phyloP scores from a whole-genome alignment of 2,329 filamentous ascomycete species.

The Helminthosporium solani region DNA sequence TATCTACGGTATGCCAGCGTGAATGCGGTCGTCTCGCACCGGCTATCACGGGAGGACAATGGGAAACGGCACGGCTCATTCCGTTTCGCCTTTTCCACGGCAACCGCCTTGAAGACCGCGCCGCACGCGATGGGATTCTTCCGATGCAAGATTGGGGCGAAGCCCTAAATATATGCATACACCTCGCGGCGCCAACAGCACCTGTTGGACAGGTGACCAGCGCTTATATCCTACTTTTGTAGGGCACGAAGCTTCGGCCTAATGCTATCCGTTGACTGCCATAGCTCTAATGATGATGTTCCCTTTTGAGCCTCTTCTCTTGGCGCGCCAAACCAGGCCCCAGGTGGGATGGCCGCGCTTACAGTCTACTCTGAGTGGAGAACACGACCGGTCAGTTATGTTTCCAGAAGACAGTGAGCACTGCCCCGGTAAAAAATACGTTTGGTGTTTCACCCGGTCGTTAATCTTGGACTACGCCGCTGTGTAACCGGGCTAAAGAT shows the following conservation, averaged over 20 bases:
- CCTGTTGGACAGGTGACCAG: slow-evolving; percentile 21
- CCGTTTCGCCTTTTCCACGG: slow-evolving; percentile 1
- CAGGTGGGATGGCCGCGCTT: slow-evolving; percentile 22
- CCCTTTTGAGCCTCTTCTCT: slow-evolving; percentile 30
- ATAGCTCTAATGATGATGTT: slow-evolving; percentile 20
- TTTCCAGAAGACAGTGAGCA: slow-evolving; percentile 23
- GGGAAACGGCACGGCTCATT: neutral
- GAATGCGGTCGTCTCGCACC: neutral
- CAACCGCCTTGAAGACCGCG: slow-evolving; percentile 22
- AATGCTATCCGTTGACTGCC: slow-evolving; percentile 23
- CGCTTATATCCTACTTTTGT: slow-evolving; percentile 29
- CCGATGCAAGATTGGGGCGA: slow-evolving; percentile 25
- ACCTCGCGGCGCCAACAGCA: slow-evolving; percentile 21
- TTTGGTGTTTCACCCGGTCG: slow-evolving; percentile 23
- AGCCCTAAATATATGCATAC: slow-evolving; percentile 25
- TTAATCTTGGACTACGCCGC: slow-evolving; percentile 14
- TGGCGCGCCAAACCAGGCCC: slow-evolving; percentile 24
- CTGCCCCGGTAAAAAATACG: slow-evolving; percentile 21
- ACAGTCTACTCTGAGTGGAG: slow-evolving; percentile 27
- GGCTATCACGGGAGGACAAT: neutral
- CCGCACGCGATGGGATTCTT: slow-evolving; percentile 23
- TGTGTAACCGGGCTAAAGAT: slow-evolving; percentile 13
- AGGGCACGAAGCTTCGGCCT: slow-evolving; percentile 23
- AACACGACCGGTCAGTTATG: slow-evolving; percentile 16
- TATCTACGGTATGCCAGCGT: neutral